Conservation (phyloP, 257 asterid genomes). For the Mitragyna speciosa region DNA sequence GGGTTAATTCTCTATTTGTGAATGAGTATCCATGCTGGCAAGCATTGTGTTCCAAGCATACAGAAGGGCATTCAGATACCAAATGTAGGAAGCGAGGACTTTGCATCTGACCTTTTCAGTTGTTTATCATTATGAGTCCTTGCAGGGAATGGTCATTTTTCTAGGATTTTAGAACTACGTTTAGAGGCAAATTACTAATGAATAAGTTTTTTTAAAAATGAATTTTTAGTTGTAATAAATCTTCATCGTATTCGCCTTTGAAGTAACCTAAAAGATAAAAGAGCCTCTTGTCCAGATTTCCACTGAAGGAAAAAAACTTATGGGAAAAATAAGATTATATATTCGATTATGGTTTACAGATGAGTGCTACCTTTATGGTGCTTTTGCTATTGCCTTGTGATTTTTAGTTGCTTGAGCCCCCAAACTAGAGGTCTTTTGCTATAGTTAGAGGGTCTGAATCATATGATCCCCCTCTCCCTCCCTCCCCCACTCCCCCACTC, state of each 20-base stretch:
- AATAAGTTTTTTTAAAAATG: background rate
- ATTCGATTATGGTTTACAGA: background rate
- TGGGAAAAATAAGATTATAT: no score
- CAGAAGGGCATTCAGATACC: background rate
- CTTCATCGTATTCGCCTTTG: background rate
- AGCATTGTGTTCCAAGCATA: background rate
- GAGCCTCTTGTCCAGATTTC: background rate
- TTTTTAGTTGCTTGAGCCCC: background rate
- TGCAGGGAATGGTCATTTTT: background rate
- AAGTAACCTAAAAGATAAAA: background rate
- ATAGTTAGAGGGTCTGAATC: background rate
- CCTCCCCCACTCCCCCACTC: no score
- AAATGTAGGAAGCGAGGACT: background rate
- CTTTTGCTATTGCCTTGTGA: background rate
- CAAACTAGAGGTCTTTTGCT: background rate
- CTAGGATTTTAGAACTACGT: background rate
- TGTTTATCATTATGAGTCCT: background rate
- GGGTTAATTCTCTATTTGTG: background rate
- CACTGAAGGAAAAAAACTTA: background rate
- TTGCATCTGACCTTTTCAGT: background rate
- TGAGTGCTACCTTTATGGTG: background rate
- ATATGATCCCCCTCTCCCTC: background rate
- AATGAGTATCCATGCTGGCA: background rate
- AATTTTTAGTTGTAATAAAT: background rate
- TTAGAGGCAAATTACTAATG: background rate